A percentile compares a stretch with the other conserved stretches of the same genome.
Evolutionary conservation across 176 grass and related monocot species (phyloP).

Genomic region (Microstegium vimineum): DNA sequence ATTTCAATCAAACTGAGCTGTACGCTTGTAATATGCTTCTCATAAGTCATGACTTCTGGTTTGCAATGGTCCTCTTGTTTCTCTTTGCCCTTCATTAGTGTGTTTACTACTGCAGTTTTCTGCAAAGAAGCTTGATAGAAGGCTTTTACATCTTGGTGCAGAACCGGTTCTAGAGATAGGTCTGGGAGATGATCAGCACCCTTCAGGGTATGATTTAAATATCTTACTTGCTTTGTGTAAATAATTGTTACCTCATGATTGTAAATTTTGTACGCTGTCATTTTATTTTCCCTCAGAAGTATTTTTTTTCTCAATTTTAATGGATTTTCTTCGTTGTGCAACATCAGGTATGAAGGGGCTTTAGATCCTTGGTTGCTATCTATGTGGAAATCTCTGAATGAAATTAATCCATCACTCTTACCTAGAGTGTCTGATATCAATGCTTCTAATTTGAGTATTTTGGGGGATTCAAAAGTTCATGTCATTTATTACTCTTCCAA

Average conservation of each 20-base stretch:
- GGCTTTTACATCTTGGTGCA: conserved; percentile 75
- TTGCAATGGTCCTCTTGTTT: background rate
- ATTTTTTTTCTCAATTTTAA: background rate
- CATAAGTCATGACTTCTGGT: background rate
- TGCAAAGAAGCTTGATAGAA: conserved; percentile 87
- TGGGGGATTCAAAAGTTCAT: conserved; percentile 63
- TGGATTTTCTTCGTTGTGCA: background rate
- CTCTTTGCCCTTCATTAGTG: conserved; percentile 12
- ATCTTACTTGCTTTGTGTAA: background rate
- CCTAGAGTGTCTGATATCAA: conserved; percentile 71
- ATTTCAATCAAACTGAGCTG: background rate
- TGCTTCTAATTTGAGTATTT: conserved; percentile 54
- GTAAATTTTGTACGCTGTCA: background rate
- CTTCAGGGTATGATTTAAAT: conserved; percentile 70
- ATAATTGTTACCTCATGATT: background rate
- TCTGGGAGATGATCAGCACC: conserved; percentile 85
- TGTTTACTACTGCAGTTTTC: conserved; percentile 58
- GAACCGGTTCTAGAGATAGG: conserved; percentile 72
- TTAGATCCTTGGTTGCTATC: conserved; percentile 80
- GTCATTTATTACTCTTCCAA: conserved; percentile 55
- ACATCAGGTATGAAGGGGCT: conserved; percentile 79
- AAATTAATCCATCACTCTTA: conserved; percentile 48
- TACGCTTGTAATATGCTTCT: background rate
- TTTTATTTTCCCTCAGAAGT: background rate
- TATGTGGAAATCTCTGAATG: conserved; percentile 71